Percentiles rank a stretch among this genome's conserved stretches.
Evolutionary conservation across 345 rosid genomes (phyloP).

Genomic region (Cardiospermum halicacabum): DNA sequence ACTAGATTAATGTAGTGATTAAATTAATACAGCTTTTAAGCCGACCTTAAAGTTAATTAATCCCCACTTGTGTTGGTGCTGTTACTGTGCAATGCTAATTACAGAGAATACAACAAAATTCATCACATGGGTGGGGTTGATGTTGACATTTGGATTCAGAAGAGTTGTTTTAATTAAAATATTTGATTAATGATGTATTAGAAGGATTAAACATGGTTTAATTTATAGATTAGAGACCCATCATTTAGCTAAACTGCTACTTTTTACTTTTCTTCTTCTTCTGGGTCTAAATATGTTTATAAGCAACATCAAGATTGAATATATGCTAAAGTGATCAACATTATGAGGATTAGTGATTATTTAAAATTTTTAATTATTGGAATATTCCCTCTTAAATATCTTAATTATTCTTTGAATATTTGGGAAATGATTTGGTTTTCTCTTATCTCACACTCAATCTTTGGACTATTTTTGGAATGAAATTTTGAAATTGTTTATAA

Average conservation of each 20-base stretch:
- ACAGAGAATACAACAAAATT: conserved; percentile 12
- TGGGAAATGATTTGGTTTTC: not conserved
- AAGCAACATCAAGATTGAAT: conserved; percentile 11
- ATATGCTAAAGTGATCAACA: not conserved
- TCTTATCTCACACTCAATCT: conserved; percentile 1
- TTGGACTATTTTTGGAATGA: not conserved
- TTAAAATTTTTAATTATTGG: not conserved
- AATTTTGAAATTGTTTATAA: no score
- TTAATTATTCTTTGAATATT: not conserved
- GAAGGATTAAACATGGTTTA: not conserved
- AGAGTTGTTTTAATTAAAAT: not conserved
- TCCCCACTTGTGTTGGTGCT: conserved; percentile 30
- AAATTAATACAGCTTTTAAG: conserved; percentile 6
- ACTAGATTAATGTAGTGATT: not conserved
- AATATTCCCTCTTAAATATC: conserved; percentile 16
- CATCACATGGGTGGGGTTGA: conserved; percentile 19
- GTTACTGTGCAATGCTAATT: conserved; percentile 18
- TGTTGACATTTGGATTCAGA: not conserved
- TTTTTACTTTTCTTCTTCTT: not conserved
- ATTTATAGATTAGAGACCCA: conserved; percentile 24
- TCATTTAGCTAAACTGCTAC: conserved; percentile 14
- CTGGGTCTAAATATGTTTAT: not conserved
- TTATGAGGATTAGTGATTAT: not conserved
- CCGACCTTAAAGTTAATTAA: conserved; percentile 25
- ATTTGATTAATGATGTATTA: not conserved